phyloP scores from a whole-genome alignment of 176 grass and related monocot species.

The Eragrostis curvula region DNA sequence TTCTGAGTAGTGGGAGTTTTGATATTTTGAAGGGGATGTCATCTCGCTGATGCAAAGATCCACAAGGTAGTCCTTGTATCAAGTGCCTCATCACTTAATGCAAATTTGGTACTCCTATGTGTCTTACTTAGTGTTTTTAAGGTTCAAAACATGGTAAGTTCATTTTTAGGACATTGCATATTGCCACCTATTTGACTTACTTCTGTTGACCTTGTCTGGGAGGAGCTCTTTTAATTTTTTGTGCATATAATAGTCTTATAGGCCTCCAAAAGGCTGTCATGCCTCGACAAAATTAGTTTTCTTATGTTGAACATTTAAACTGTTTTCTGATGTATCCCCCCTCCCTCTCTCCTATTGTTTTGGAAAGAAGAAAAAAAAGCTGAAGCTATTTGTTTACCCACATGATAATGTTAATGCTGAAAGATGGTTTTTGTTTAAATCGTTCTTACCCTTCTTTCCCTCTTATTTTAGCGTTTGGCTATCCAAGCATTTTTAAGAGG shows the following conservation, averaged over 20 bases:
- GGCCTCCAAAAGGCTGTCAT: background rate
- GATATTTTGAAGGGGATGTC: background rate
- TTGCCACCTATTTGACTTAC: background rate
- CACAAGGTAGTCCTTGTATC: background rate
- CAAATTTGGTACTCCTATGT: background rate
- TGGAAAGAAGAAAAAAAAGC: background rate
- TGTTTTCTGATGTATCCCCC: background rate
- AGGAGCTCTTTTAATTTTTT: conserved; percentile 17
- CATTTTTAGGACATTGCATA: background rate
- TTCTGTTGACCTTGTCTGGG: conserved; percentile 25
- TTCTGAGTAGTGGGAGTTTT: background rate
- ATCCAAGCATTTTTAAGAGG: conserved; percentile 96
- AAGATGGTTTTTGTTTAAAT: background rate
- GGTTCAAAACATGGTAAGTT: background rate
- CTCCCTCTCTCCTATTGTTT: background rate
- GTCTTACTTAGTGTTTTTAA: background rate
- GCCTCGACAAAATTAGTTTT: background rate
- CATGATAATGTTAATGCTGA: no score
- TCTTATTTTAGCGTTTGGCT: conserved; percentile 68
- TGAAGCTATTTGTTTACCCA: background rate
- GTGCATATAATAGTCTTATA: no score
- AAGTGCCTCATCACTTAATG: background rate
- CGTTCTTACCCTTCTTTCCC: conserved; percentile 40
- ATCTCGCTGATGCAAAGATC: background rate
- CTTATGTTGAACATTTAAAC: conserved; percentile 2